phyloP scores from a whole-genome alignment of 2,329 filamentous ascomycete species.

The Colletotrichum cuscutae region DNA sequence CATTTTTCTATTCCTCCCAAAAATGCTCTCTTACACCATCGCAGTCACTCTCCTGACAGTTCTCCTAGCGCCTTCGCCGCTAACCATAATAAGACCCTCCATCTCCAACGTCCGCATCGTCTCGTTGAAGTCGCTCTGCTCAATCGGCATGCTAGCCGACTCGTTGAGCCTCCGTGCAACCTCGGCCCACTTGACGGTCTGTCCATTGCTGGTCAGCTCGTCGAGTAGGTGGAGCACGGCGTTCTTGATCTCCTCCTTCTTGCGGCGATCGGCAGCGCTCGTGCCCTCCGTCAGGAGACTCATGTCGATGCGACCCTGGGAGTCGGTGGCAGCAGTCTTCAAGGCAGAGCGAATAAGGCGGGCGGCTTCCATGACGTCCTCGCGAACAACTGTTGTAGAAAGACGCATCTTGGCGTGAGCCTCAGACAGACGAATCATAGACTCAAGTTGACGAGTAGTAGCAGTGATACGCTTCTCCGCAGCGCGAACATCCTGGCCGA shows the following conservation, averaged over 20 bases:
- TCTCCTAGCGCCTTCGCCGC: slow-evolving; percentile 86
- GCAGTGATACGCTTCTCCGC: slow-evolving; percentile 97
- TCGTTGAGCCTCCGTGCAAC: slow-evolving; percentile 79
- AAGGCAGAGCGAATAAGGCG: slow-evolving; percentile 92
- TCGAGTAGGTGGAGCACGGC: slow-evolving; percentile 81
- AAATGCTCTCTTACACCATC: slow-evolving; percentile 44
- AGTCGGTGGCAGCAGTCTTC: slow-evolving; percentile 96
- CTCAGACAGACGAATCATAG: slow-evolving; percentile 96
- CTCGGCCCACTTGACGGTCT: slow-evolving; percentile 81
- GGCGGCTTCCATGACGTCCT: slow-evolving; percentile 90
- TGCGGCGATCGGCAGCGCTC: slow-evolving; percentile 83
- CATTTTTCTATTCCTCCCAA: neutral
- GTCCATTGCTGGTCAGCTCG: slow-evolving; percentile 77
- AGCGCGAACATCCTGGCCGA: slow-evolving; percentile 87
- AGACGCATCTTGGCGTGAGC: slow-evolving; percentile 99
- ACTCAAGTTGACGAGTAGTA: slow-evolving; percentile 95
- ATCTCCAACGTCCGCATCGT: slow-evolving; percentile 82
- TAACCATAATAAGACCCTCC: slow-evolving; percentile 83
- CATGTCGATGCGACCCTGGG: slow-evolving; percentile 96
- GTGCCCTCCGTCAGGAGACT: slow-evolving; percentile 94
- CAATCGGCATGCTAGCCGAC: slow-evolving; percentile 75
- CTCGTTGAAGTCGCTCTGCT: slow-evolving; percentile 84
- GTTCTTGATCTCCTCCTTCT: slow-evolving; percentile 85
- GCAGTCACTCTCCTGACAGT: slow-evolving; percentile 80
- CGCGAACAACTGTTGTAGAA: slow-evolving; percentile 76